Base-by-base conservation (phyloP, 306 rosid species). In the Medicago arabica region DNA sequence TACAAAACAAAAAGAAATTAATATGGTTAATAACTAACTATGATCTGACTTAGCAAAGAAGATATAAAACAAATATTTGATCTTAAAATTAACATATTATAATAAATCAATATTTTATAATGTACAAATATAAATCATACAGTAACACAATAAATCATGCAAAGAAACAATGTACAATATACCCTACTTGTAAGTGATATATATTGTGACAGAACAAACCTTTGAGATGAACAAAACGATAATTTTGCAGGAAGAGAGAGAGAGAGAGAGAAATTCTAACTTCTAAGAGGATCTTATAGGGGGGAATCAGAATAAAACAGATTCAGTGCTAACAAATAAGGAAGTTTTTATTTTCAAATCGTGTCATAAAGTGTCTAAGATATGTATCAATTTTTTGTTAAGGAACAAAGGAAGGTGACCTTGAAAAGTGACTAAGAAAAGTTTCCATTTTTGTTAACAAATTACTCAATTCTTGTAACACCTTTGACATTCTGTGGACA, bases 401-500 rank as follows among this genome's bases (percentile, higher is more conserved):
- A 5, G 19, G 6, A 28, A 28, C 3, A 28, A 28, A 28, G 31
- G 3, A 28, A 28, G 31, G 31, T 28, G 31, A 28, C 31, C 1
- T 28, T 28, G 15, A 10, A 75, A n/a, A n/a, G n/a, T n/a, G n/a
- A n/a, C n/a, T n/a, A n/a, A n/a, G n/a, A n/a, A n/a, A n/a, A n/a
- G n/a, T n/a, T n/a, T n/a, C n/a, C n/a, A n/a, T n/a, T n/a, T n/a
- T n/a, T n/a, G n/a, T n/a, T n/a, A n/a, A n/a, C n/a, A n/a, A n/a
- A 69, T 65, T 44, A 21, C 69, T 43, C 65, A 46, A 47, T 71
- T 72, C 71, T 44, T 15, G 53, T 71, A 65, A 28, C 13, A 21
- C 61, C 31, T 71, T 65, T 50, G 81, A 43, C 81, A 31, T 53
- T 81, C 36, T 10, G 78, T 62, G 85, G 80, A 10, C 14, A 7